A percentile compares a stretch with the other conserved stretches of the same genome.
Evolutionary conservation across 495 filamentous ascomycete species (phyloP).

Genomic region (Lasiosphaeria ovina): DNA sequence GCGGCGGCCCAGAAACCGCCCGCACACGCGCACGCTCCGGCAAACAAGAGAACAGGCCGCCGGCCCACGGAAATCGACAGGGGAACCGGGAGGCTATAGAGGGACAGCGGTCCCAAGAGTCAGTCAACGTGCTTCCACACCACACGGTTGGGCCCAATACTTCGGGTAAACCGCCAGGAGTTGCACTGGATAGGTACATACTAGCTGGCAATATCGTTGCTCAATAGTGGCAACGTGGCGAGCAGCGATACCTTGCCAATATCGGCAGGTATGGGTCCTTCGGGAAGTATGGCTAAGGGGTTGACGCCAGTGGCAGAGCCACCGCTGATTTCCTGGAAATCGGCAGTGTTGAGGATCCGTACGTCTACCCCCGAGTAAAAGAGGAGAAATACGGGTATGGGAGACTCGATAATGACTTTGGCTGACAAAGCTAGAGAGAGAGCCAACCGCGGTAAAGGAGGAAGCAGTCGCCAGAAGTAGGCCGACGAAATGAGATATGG

Average conservation of each 20-base stretch:
- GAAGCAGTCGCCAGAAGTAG: neutral
- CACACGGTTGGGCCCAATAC: neutral
- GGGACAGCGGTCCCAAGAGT: neutral
- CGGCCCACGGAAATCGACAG: constrained; percentile 29
- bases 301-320: constrained; percentile 13
- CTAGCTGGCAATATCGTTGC: constrained; percentile 26
- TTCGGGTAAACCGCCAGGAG: neutral
- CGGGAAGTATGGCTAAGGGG: constrained; percentile 15
- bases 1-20: constrained; percentile 25
- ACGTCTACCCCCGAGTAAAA: constrained; percentile 28
- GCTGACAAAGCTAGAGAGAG: constrained; percentile 24
- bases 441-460: constrained; percentile 14
- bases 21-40: constrained; percentile 24
- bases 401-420: constrained; percentile 25
- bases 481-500: neutral
- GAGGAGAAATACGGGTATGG: constrained; percentile 29
- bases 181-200: neutral
- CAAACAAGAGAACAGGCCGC: constrained; percentile 26
- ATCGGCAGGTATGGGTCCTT: constrained; percentile 17
- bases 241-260: constrained; percentile 24
- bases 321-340: constrained; percentile 15
- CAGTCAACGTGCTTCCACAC: neutral
- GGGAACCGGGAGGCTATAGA: constrained; percentile 20
- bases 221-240: constrained; percentile 25
- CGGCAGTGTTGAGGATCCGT: constrained; percentile 19